A percentile compares a stretch with the other conserved stretches of the same genome.
phyloP scores from a whole-genome alignment of 2,329 filamentous ascomycete species.

The Fusarium pseudonygamai region DNA sequence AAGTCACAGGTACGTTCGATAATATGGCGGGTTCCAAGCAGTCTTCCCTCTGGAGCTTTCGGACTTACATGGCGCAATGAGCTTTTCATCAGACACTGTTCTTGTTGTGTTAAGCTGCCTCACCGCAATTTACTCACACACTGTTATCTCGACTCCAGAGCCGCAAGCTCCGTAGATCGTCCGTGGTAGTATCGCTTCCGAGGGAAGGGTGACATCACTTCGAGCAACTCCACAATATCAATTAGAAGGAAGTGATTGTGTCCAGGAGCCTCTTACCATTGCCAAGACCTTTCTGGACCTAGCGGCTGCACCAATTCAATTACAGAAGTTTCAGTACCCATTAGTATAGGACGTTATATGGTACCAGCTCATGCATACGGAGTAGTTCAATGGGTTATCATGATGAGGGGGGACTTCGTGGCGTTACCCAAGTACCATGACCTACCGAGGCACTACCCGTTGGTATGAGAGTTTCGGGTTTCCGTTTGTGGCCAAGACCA shows the following conservation, averaged over 20 bases:
- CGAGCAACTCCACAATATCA: neutral
- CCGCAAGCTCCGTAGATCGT: neutral
- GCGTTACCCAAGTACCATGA: neutral
- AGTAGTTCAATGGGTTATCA: neutral
- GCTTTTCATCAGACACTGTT: neutral
- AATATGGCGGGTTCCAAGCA: neutral
- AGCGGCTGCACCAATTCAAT: neutral
- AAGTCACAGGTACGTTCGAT: conserved; percentile 9
- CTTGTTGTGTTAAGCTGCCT: neutral
- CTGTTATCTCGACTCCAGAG: neutral
- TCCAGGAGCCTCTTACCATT: neutral
- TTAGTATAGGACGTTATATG: neutral
- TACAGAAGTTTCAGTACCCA: neutral
- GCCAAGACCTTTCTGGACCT: neutral
- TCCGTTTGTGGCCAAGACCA: conserved; percentile 26
- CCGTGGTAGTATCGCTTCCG: neutral
- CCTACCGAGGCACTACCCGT: neutral
- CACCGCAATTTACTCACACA: neutral
- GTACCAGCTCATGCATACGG: neutral
- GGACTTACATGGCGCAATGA: neutral
- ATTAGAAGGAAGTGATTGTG: neutral
- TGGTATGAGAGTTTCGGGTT: conserved; percentile 20
- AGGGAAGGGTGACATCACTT: conserved; percentile 1
- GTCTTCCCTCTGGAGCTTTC: neutral
- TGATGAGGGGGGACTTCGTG: conserved; percentile 18